Evolutionary conservation across 805 yeast species (phyloP).

Genomic region (Schwanniomyces pseudopolymorphus): DNA sequence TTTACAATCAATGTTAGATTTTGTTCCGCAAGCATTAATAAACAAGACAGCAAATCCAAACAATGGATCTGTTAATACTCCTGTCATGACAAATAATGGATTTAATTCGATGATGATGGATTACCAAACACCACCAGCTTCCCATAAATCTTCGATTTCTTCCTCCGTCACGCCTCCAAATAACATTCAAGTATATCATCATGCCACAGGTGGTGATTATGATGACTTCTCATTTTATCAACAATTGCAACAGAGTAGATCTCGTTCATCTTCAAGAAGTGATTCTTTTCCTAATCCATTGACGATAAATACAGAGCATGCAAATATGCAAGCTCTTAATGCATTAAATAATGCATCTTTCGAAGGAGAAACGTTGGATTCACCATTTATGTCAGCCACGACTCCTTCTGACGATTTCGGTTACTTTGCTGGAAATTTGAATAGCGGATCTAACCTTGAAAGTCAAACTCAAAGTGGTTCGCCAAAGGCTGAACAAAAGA

Average conservation of each 20-base stretch:
- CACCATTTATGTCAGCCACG: constrained; percentile 42
- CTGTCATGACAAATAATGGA: constrained; percentile 11
- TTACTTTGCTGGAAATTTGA: constrained; percentile 22
- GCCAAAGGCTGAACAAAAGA: constrained; percentile 11
- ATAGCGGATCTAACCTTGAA: constrained; percentile 3
- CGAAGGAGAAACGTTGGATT: constrained; percentile 26
- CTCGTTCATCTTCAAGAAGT: constrained; percentile 20
- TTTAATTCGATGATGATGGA: constrained; percentile 41
- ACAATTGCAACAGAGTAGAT: constrained; percentile 17
- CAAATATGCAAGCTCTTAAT: constrained; percentile 25
- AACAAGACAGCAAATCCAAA: constrained; percentile 25
- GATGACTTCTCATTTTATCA: constrained; percentile 31
- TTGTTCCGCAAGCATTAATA: constrained; percentile 40
- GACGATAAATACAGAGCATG: constrained; percentile 38
- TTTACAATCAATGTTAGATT: constrained; percentile 45
- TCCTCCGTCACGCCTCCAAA: constrained; percentile 9
- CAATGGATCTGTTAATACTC: constrained; percentile 5
- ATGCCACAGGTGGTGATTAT: constrained; percentile 17
- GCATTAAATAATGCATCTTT: constrained; percentile 12
- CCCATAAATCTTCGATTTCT: constrained; percentile 31
- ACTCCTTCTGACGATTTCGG: constrained; percentile 36
- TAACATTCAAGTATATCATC: constrained; percentile 10
- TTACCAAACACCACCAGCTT: constrained; percentile 39
- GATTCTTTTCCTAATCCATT: constrained; percentile 32
- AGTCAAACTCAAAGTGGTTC: constrained; percentile 4